Evolutionary conservation across 805 yeast species (phyloP).

Genomic region (Yamadazyma paraphyllophila): DNA sequence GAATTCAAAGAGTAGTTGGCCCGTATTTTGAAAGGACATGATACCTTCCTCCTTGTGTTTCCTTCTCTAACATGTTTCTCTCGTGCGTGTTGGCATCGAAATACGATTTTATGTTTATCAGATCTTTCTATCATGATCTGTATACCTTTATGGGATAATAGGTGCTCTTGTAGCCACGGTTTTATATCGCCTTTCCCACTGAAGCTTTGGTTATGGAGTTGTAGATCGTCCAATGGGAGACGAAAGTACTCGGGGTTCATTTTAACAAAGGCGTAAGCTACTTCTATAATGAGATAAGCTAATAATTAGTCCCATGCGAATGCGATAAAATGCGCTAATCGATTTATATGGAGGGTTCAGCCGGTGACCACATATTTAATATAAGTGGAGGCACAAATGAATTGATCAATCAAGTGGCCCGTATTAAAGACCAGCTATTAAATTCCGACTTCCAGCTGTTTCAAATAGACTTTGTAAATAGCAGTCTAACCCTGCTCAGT

Average conservation of each 20-base stretch:
- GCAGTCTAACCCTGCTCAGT: slow-evolving; percentile 7
- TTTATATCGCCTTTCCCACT: slow-evolving; percentile 50
- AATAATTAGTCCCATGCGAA: not conserved
- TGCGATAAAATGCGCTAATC: not conserved
- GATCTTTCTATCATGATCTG: slow-evolving; percentile 61
- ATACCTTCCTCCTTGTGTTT: slow-evolving; percentile 24
- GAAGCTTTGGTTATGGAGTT: slow-evolving; percentile 7
- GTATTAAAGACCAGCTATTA: not conserved
- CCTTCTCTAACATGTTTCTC: slow-evolving; percentile 16
- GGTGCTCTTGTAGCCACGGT: slow-evolving; percentile 55
- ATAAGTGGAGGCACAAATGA: not conserved
- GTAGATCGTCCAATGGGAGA: slow-evolving; percentile 7
- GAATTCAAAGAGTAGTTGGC: slow-evolving; percentile 58
- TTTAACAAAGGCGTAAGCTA: not conserved
- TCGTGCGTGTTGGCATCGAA: slow-evolving; percentile 48
- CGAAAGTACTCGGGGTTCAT: slow-evolving; percentile 1
- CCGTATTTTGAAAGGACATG: slow-evolving; percentile 64
- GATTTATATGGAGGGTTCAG: not conserved
- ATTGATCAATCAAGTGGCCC: not conserved
- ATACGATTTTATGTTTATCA: slow-evolving; percentile 58
- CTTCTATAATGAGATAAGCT: not conserved
- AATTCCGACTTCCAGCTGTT: slow-evolving; percentile 1
- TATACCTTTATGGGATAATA: slow-evolving; percentile 48
- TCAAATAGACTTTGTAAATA: slow-evolving; percentile 12
- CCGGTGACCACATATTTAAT: not conserved